These are phyloP conservation scores for Taphrina populina DNA, from an alignment of 1,139 yeast species.

Conservation along the genomic window DNA sequence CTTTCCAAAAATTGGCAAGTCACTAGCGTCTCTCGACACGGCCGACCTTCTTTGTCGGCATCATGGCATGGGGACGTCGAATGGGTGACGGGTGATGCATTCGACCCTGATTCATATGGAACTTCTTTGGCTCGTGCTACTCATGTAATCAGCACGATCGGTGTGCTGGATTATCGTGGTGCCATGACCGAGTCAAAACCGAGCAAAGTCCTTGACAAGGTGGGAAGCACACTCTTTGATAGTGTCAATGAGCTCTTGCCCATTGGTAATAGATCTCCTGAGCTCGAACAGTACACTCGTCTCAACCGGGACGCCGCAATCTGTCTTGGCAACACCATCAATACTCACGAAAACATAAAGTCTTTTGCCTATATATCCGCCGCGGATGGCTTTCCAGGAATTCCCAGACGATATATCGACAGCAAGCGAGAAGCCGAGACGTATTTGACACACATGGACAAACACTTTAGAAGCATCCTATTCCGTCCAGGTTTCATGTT, in stretches of 20 bases:
- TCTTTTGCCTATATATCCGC: slow-evolving; percentile 37
- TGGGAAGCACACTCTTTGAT: slow-evolving; percentile 12
- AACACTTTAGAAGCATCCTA: slow-evolving; percentile 28
- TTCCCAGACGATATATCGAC: slow-evolving; percentile 34
- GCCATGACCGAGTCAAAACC: slow-evolving; percentile 5
- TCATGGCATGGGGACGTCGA: slow-evolving; percentile 30
- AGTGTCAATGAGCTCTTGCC: not conserved
- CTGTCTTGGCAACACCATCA: slow-evolving; percentile 9
- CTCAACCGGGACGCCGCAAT: slow-evolving; percentile 28
- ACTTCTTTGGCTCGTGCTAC: slow-evolving; percentile 8
- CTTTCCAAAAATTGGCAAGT: slow-evolving; percentile 27
- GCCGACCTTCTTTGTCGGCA: slow-evolving; percentile 4
- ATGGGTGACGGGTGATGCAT: slow-evolving; percentile 35
- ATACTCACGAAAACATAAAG: slow-evolving; percentile 2
- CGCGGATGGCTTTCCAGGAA: slow-evolving; percentile 35
- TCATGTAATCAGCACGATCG: slow-evolving; percentile 35
- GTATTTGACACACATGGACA: not conserved
- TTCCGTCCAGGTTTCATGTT: slow-evolving; percentile 36
- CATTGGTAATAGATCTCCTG: not conserved
- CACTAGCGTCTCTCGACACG: slow-evolving; percentile 22
- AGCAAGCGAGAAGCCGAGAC: slow-evolving; percentile 36
- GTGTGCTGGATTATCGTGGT: slow-evolving; percentile 36
- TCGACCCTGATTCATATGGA: slow-evolving; percentile 21
- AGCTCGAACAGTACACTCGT: slow-evolving; percentile 1
- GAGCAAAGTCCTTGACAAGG: slow-evolving; percentile 1